Conservation (phyloP, 805 yeast species). For the Candida endomychidarum region DNA sequence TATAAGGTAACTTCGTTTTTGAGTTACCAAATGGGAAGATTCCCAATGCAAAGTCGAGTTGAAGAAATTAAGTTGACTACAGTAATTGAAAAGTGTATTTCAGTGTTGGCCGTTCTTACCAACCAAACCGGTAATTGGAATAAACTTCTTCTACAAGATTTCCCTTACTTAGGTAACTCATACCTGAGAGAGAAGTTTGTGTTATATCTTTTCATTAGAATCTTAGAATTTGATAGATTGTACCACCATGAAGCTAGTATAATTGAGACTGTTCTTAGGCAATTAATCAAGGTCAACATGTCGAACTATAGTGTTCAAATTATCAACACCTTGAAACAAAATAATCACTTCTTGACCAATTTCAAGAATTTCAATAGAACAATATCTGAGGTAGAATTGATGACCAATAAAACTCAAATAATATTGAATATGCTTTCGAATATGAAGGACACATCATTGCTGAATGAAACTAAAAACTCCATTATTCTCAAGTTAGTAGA, state of each 20-base stretch:
- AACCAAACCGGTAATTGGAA: slow-evolving; percentile 32
- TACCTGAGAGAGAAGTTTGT: slow-evolving; percentile 36
- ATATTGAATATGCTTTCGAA: slow-evolving; percentile 2
- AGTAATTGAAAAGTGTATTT: slow-evolving; percentile 27
- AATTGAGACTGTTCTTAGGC: slow-evolving; percentile 22
- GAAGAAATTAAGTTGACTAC: slow-evolving; percentile 23
- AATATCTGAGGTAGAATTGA: slow-evolving; percentile 11
- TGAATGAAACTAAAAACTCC: slow-evolving; percentile 1
- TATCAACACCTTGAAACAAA: slow-evolving; percentile 8
- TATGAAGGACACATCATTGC: not conserved
- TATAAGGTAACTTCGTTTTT: slow-evolving; percentile 16
- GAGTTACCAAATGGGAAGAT: slow-evolving; percentile 34
- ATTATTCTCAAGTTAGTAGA: slow-evolving; percentile 15
- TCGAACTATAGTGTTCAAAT: slow-evolving; percentile 27
- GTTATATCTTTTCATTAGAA: slow-evolving; percentile 26
- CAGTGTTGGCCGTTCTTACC: slow-evolving; percentile 29
- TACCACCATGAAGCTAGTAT: slow-evolving; percentile 24
- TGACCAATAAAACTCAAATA: slow-evolving; percentile 10
- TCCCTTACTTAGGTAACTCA: slow-evolving; percentile 39
- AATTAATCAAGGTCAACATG: slow-evolving; percentile 25
- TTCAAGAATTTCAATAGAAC: slow-evolving; percentile 6
- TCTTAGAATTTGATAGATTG: slow-evolving; percentile 22
- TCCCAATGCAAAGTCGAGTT: slow-evolving; percentile 26
- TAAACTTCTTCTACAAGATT: slow-evolving; percentile 34
- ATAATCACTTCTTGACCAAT: not conserved